Evolutionary conservation across 305 asterid species (phyloP), one percentile per base, ranked within the genome.

Genomic region (Striga hermonthica): DNA sequence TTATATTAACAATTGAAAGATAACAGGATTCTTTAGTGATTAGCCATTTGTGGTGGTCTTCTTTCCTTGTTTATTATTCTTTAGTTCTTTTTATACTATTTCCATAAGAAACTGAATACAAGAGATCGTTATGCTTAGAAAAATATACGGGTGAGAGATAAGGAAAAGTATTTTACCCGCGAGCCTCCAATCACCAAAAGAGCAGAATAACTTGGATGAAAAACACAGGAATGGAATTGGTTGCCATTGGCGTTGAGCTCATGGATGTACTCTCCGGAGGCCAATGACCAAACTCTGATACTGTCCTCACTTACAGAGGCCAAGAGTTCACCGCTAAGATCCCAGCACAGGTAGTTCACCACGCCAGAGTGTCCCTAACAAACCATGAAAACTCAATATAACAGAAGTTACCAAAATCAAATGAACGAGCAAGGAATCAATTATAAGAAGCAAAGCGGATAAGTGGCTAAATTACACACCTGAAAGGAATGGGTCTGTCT

Each of bases 311-410:
- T 87, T 9, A 86, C 88, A 68, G 95, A 84, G 60, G 96, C 96
- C 79, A 89, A 66, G 50, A 77, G 79, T 31, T 85, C 90, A 7
- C 96, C 95, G 35, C 57, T 83, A 13, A 74, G 86, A 78, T 87
- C 88, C 96, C 96, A 89, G 76, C 95, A 84, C 13, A 89, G 70
- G 82, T 83, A 89, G 84, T 83, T 86, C 37, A 87, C 93, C 59
- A 82, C 81, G 36, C 81, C 77, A 54, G 88, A 71, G 76, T 89
- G 95, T 39, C 84, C 91, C 95, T 85, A 69, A 72, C 78, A 36
- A 31, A 61, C 37, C 48, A 31, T 62, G 63, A 52, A 53, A 60
- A 9, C 41, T 39, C 14, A 22, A 65, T 36, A 53, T 56, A 41
- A 63, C 12, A 43, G n/a, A 44, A 12, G n/a, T 44, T 5, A 68